phyloP scores from a whole-genome alignment of 1,284 basidiomycete genomes.

The Pseudozyma flocculosa region DNA sequence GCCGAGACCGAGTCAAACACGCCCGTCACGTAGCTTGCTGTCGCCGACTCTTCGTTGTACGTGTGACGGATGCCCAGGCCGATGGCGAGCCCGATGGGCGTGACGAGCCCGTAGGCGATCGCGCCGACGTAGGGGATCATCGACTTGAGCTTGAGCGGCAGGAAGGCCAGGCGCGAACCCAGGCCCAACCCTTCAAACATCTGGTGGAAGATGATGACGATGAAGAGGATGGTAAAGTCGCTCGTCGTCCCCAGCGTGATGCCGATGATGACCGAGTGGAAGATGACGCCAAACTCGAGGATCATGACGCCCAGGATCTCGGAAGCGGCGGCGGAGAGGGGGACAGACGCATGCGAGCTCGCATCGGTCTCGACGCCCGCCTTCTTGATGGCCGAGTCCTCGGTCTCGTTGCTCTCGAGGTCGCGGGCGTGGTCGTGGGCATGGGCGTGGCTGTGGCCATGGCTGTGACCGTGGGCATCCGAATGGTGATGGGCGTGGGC shows the following conservation, averaged over 20 bases:
- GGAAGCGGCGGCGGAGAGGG: slow-evolving; percentile 59
- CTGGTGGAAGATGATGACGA: slow-evolving; percentile 74
- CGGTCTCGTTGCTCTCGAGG: slow-evolving; percentile 12
- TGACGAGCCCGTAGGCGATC: slow-evolving; percentile 50
- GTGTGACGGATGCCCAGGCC: slow-evolving; percentile 51
- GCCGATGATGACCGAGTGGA: slow-evolving; percentile 84
- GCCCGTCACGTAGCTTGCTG: slow-evolving; percentile 53
- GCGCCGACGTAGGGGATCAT: slow-evolving; percentile 36
- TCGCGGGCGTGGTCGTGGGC: slow-evolving; percentile 1
- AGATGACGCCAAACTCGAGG: slow-evolving; percentile 84
- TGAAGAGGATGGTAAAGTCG: slow-evolving; percentile 77
- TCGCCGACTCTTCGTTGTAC: slow-evolving; percentile 52
- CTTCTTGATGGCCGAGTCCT: background rate
- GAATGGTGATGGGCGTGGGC: slow-evolving; percentile 7
- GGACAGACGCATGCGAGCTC: slow-evolving; percentile 1
- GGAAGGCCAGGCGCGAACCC: slow-evolving; percentile 47
- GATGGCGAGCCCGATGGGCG: slow-evolving; percentile 56
- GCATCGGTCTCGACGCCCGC: slow-evolving; percentile 1
- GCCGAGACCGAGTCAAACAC: slow-evolving; percentile 52
- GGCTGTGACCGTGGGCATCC: too few relatives aligned
- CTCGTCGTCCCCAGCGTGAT: slow-evolving; percentile 84
- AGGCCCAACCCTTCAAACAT: slow-evolving; percentile 58
- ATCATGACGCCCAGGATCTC: slow-evolving; percentile 84
- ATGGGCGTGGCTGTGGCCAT: too few relatives aligned
- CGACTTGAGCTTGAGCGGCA: slow-evolving; percentile 26